Evolutionary conservation across 352 stramenopile species (phyloP).

Genomic region (Ochromonadaceae sp.): DNA sequence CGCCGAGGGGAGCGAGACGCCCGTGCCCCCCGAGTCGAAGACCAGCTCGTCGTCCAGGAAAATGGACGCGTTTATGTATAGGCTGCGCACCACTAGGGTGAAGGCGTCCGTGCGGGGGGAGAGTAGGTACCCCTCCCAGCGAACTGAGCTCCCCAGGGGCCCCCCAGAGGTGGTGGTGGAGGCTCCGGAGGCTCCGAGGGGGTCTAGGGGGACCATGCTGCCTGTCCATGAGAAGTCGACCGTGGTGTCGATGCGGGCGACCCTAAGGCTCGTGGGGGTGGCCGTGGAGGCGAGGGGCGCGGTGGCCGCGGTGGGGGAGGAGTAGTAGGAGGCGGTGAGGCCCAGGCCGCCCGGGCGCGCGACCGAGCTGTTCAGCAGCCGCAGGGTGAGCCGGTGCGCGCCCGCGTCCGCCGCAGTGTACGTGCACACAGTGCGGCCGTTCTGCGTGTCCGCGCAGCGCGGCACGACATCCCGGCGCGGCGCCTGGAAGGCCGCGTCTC

Average conservation of each 20-base stretch:
- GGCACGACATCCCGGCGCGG: neutral
- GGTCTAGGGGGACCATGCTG: no score
- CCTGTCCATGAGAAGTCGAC: no score
- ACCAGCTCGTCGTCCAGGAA: neutral
- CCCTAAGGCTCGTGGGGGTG: no score
- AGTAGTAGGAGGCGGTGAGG: no score
- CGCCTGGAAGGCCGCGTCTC: no score
- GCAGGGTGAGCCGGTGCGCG: neutral
- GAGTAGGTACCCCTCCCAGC: conserved; percentile 5
- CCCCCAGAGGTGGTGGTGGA: no score
- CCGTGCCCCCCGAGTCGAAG: neutral
- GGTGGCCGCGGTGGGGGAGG: no score
- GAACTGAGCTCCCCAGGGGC: neutral
- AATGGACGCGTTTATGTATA: conserved; percentile 9
- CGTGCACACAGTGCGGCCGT: neutral
- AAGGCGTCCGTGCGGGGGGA: neutral
- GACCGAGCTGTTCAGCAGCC: neutral
- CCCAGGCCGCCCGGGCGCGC: no score
- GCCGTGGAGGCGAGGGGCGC: no score
- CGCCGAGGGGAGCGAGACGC: neutral
- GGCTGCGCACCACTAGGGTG: neutral
- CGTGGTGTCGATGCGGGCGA: no score
- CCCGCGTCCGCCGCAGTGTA: neutral
- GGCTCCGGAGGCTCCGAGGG: no score
- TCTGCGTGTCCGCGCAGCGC: neutral